Evolutionary conservation across 2,329 filamentous ascomycete species (phyloP), one percentile per base, ranked within the genome.

Genomic region (Cladosporium austrohemisphaericum): DNA sequence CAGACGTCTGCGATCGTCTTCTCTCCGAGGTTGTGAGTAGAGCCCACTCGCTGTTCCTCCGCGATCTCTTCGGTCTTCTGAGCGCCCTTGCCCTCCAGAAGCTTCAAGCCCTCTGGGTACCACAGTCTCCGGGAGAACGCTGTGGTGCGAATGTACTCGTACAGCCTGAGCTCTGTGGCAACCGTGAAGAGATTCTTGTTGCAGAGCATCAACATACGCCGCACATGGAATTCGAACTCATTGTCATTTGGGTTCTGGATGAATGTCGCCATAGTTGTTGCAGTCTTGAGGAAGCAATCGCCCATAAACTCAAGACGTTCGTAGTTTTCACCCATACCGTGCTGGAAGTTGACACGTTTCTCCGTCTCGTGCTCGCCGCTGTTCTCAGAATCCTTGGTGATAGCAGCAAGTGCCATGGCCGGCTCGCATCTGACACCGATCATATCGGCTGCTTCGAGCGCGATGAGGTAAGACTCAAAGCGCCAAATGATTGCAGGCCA

Each of bases 261-360:
- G 63, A 86, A 97, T 0, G 95, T 75, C 0, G 90, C 84, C 46
- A 98, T 90, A 0, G 91, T 92, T 0, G 92, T 96, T 9, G 88
- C 88, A 84, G 96, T 92, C 69, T 98, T 98, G 52, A 98, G 76
- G 61, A 96, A 95, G 26, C 85, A 87, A 65, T 98, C 93, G 0
- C 93, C 93, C 2, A 97, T 76, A 52, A 96, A 95, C 61, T 98
- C 93, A 0, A 97, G 76, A 10, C 93, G 81, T 66, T 98, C 93
- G 60, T 98, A 98, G 59, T 97, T 97, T 31, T 84, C 85, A 1
- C 90, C 89, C 89, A 95, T 95, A 2, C 90, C 91, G 40, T 79
- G 74, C 58, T 90, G 86, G 38, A 91, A 83, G 57, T 90, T 87
- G 45, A 88, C 69, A 31, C 86, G 80, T 50, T 85, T 76, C 26